Conservation (phyloP, 1,284 basidiomycete species). For the Microbotryum intermedium region DNA sequence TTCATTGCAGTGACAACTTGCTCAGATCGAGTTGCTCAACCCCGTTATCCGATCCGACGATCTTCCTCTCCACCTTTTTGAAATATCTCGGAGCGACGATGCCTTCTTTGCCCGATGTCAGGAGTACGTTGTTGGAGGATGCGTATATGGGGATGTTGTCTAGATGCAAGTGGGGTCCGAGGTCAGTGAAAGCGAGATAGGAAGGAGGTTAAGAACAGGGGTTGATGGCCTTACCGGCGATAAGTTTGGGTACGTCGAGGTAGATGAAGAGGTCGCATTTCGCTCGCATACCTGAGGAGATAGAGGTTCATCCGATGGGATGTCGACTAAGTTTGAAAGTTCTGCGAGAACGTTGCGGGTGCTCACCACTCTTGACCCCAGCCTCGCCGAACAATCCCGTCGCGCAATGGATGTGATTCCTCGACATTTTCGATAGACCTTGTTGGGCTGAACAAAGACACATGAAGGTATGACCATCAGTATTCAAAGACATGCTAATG, state of each 20-base stretch:
- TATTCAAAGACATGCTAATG: neutral
- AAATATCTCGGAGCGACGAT: conserved; percentile 56
- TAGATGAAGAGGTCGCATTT: conserved; percentile 65
- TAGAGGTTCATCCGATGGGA: neutral
- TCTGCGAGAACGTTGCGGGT: neutral
- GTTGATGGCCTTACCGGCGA: conserved; percentile 40
- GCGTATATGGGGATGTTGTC: conserved; percentile 63
- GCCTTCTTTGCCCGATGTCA: conserved; percentile 61
- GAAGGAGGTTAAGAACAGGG: neutral
- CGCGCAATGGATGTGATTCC: conserved; percentile 83
- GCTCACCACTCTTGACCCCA: conserved; percentile 63
- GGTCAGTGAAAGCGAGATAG: neutral
- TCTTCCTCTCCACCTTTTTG: conserved; percentile 7
- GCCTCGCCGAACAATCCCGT: conserved; percentile 50
- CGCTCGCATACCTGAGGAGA: conserved; percentile 58
- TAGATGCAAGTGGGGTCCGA: conserved; percentile 20
- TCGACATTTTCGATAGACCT: conserved; percentile 72
- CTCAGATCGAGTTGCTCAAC: too few relatives aligned
- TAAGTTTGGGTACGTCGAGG: conserved; percentile 60
- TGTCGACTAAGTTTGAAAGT: neutral
- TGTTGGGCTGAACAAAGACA: conserved; percentile 45
- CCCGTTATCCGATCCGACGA: neutral
- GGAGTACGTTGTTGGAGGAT: conserved; percentile 73
- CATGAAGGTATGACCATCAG: neutral
- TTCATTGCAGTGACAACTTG: too few relatives aligned